Percentiles rank a stretch among this genome's conserved stretches.
Evolutionary conservation across 2,329 filamentous ascomycete genomes (phyloP).

Genomic region (Penicillium sumatraense): DNA sequence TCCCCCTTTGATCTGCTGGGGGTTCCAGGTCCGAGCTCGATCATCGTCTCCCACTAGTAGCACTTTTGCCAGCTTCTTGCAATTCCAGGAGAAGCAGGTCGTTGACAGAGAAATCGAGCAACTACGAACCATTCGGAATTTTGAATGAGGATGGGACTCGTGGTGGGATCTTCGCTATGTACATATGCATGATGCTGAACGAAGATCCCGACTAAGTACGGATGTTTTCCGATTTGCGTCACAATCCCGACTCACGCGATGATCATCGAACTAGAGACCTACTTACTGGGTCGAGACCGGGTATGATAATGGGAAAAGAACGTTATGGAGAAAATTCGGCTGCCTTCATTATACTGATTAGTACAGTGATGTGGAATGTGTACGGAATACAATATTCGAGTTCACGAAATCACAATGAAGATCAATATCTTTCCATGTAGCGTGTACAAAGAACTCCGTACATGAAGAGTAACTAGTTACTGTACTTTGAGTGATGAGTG

Average conservation of each 20-base stretch:
- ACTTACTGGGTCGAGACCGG: constrained; percentile 19
- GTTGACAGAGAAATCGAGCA: constrained; percentile 36
- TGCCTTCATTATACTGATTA: too few species aligned
- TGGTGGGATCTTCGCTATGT: constrained; percentile 52
- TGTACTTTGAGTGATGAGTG: too few species aligned
- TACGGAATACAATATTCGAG: constrained; percentile 44
- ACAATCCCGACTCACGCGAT: constrained; percentile 58
- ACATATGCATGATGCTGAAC: constrained; percentile 65
- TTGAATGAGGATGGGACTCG: constrained; percentile 54
- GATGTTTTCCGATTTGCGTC: constrained; percentile 59
- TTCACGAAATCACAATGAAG: constrained; percentile 21
- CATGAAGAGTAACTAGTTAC: too few species aligned
- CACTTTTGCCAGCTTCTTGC: constrained; percentile 50
- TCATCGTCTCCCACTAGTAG: constrained; percentile 35
- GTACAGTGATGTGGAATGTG: background rate
- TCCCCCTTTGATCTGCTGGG: constrained; percentile 53
- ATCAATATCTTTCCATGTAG: background rate
- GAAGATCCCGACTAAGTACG: constrained; percentile 62
- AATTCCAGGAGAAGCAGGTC: constrained; percentile 48
- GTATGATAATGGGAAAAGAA: constrained; percentile 11
- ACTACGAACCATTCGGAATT: constrained; percentile 41
- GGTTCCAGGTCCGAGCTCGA: constrained; percentile 46
- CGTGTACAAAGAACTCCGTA: too few species aligned
- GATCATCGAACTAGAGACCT: constrained; percentile 34
- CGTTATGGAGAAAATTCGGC: background rate